phyloP scores from a whole-genome alignment of 139 green algal species.

The Volvox africanus region DNA sequence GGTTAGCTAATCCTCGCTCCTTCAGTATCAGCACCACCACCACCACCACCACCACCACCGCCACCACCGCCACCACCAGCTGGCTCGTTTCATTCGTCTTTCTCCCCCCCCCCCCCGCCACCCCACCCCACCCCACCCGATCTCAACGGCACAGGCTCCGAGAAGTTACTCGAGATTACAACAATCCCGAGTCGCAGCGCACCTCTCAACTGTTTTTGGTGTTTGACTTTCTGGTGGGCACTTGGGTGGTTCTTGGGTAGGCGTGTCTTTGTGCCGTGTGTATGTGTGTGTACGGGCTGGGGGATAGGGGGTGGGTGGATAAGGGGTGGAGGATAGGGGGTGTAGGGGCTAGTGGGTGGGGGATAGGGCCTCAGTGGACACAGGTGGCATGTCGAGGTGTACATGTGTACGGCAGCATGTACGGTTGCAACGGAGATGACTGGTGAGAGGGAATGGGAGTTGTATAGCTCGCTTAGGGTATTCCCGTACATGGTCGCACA shows the following conservation, averaged over 20 bases:
- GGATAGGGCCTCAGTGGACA: no score
- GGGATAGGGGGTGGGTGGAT: neutral
- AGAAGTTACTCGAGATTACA: constrained; percentile 89
- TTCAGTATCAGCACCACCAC: no score
- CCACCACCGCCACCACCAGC: no score
- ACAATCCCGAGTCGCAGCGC: neutral
- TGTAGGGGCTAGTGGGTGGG: neutral
- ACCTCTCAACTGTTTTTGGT: constrained; percentile 65
- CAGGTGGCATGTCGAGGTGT: no score
- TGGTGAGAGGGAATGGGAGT: neutral
- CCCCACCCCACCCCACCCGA: neutral
- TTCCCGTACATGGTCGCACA: no score
- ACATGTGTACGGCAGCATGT: neutral
- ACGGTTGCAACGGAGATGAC: neutral
- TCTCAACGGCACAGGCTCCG: neutral
- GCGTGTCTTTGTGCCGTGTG: neutral
- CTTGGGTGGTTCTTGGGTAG: neutral
- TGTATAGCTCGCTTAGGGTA: no score
- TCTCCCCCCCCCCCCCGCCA: neutral
- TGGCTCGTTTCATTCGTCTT: no score
- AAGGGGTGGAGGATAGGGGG: neutral
- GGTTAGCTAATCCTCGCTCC: no score
- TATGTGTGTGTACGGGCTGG: no score
- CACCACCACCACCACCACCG: no score
- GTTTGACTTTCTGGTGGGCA: constrained; percentile 62